These are phyloP conservation scores for Oryza australiensis DNA, from an alignment of 176 grass and related monocot species.

Conservation along the genomic window DNA sequence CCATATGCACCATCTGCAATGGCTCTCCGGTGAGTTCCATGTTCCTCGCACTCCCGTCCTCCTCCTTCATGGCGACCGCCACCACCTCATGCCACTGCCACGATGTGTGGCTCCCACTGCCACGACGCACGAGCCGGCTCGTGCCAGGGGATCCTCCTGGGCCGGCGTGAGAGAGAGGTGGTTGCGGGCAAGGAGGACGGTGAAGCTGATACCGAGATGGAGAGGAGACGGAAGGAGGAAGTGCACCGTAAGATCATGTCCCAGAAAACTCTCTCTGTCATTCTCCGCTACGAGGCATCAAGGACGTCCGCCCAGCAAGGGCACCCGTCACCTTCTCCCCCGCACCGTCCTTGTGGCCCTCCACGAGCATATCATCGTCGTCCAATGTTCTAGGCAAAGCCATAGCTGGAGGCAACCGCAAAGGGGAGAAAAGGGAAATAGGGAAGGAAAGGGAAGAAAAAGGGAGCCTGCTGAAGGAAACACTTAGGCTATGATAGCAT, in stretches of 20 bases:
- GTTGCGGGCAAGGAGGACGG: conserved; percentile 12
- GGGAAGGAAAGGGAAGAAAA: too few relatives aligned
- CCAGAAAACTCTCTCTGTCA: conserved; percentile 72
- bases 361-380: conserved; percentile 67
- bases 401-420: too few relatives aligned
- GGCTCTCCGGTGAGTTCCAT: conserved; percentile 39
- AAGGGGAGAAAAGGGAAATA: too few relatives aligned
- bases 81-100: background rate
- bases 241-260: conserved; percentile 83
- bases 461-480: too few relatives aligned
- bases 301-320: conserved; percentile 61
- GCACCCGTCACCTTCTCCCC: conserved; percentile 76
- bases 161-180: conserved; percentile 5
- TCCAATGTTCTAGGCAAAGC: too few relatives aligned
- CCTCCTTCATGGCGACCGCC: background rate
- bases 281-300: conserved; percentile 85
- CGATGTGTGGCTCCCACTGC: background rate
- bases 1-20: too few relatives aligned
- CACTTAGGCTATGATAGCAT: too few relatives aligned
- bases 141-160: background rate
- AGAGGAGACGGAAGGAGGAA: conserved; percentile 62
- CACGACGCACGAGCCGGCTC: conserved; percentile 19
- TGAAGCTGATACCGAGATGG: conserved; percentile 4
- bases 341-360: conserved; percentile 85
- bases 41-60: background rate